Base-by-base conservation (phyloP, 495 filamentous ascomycete genomes). In the Cladorrhinum samala region DNA sequence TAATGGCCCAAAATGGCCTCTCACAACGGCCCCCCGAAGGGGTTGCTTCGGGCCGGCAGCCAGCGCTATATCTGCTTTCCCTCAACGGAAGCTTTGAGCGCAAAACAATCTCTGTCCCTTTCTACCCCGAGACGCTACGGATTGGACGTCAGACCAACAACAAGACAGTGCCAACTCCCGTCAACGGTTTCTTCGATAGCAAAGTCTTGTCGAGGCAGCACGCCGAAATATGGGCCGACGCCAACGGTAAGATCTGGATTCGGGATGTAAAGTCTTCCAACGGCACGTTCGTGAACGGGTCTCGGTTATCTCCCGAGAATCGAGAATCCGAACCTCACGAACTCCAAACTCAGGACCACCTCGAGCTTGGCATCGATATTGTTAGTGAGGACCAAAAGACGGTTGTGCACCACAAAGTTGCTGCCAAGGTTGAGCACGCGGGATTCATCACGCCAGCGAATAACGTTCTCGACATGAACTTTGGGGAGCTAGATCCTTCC, bases 351-450 rank as follows among this genome's bases (percentile, higher is more conserved):
- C 81, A 86, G 57, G 93, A 97, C 65, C 84, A 91, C 37, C 70
- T 98, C 24, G 93, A 98, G 63, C 72, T 98, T 40, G 93, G 93
- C 42, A 98, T 98, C 50, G 93, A 98, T 67, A 98, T 98, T 59
- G 91, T 98, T 18, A 92, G 88, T 62, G 93, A 98, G 64, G 93
- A 98, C 66, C 92, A 96, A 65, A 96, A 95, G 70, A 95, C 89
- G 0, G 87, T 98, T 27, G 91, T 98, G 13, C 93, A 98, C 67
- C 93, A 96, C 69, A 98, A 98, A 63, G 93, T 98, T 21, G 90
- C 91, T 5, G 89, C 92, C 13, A 91, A 93, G 62, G 89, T 98
- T 52, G 93, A 97, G 61, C 88, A 95, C 73, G 91, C 93, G 13
- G 93, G 93, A 16, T 79, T 88, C 49, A 81, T 77, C 9, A 90